Percentiles rank a stretch among this genome's conserved stretches.
Conservation (phyloP, 371 early-diverging fungal species). For the Rhizopus microsporus region DNA sequence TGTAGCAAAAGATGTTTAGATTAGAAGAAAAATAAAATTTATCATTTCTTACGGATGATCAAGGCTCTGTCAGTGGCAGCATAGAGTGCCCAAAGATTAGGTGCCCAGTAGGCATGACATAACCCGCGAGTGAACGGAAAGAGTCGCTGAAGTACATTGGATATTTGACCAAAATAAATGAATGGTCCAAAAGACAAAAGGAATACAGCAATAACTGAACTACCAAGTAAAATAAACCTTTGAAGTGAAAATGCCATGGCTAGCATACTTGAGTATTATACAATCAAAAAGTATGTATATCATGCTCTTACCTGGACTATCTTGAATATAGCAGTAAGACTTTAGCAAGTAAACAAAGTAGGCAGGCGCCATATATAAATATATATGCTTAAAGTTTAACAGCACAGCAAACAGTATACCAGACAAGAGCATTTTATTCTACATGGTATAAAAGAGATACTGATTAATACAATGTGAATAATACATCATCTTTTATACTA, state of each 20-base stretch:
- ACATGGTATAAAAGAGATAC: constrained; percentile 7
- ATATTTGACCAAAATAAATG: constrained; percentile 61
- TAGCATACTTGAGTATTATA: constrained; percentile 5
- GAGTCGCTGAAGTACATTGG: constrained; percentile 81
- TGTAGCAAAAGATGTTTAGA: constrained; percentile 14
- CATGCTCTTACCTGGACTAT: not conserved
- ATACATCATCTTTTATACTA: constrained; percentile 9
- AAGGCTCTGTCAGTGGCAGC: constrained; percentile 78
- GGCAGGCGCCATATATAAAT: constrained; percentile 92
- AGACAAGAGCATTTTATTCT: constrained; percentile 68
- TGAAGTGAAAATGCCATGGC: constrained; percentile 33
- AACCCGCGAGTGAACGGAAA: constrained; percentile 97
- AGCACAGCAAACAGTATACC: constrained; percentile 85
- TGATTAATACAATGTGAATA: constrained; percentile 5
- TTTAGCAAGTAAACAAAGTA: constrained; percentile 90
- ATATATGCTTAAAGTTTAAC: constrained; percentile 97
- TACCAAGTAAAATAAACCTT: constrained; percentile 64
- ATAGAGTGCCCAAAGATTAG: constrained; percentile 97
- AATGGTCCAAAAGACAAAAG: constrained; percentile 86
- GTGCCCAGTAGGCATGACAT: constrained; percentile 97
- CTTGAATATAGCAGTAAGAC: constrained; percentile 71
- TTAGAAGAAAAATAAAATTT: not conserved
- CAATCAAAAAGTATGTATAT: not conserved
- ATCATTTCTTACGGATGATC: constrained; percentile 43
- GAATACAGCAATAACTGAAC: constrained; percentile 69